A percentile compares a stretch with the other conserved stretches of the same genome.
Conservation (phyloP, 2,329 filamentous ascomycete genomes). For the Parafenestella ontariensis region DNA sequence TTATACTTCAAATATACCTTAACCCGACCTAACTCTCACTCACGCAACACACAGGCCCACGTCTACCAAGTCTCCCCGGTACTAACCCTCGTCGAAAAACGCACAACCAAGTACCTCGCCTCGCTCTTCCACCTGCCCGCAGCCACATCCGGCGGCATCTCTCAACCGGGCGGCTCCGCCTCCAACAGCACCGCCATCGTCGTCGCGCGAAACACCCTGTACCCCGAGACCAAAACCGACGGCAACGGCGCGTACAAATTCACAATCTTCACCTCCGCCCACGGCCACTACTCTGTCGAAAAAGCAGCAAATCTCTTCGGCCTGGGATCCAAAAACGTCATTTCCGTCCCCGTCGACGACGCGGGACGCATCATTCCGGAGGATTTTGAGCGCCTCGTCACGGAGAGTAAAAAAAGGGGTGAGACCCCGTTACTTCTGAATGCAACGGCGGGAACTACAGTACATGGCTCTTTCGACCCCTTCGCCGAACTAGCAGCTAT, state of each 20-base stretch:
- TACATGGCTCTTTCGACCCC: conserved; percentile 87
- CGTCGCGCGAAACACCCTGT: conserved; percentile 85
- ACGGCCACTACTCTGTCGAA: conserved; percentile 94
- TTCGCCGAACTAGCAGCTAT: conserved; percentile 73
- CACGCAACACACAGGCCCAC: conserved; percentile 66
- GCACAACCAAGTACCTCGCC: conserved; percentile 76
- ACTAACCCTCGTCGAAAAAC: conserved; percentile 85
- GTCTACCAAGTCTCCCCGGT: conserved; percentile 94
- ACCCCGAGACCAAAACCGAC: conserved; percentile 74
- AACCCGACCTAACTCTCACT: neutral
- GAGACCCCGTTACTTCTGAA: conserved; percentile 94
- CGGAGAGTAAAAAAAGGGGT: conserved; percentile 68
- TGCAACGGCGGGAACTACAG: conserved; percentile 92
- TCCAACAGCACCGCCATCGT: conserved; percentile 87
- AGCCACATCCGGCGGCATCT: conserved; percentile 73
- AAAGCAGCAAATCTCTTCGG: conserved; percentile 94
- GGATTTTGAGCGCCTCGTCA: conserved; percentile 69
- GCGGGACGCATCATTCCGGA: conserved; percentile 73
- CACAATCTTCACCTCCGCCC: conserved; percentile 84
- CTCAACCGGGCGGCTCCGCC: conserved; percentile 79
- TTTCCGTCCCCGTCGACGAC: conserved; percentile 75
- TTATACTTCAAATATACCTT: neutral
- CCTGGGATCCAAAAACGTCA: conserved; percentile 77
- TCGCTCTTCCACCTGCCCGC: conserved; percentile 63
- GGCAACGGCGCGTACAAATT: conserved; percentile 73